Evolutionary conservation across 2,329 filamentous ascomycete genomes (phyloP).

Genomic region (Stemphylium lycopersici): DNA sequence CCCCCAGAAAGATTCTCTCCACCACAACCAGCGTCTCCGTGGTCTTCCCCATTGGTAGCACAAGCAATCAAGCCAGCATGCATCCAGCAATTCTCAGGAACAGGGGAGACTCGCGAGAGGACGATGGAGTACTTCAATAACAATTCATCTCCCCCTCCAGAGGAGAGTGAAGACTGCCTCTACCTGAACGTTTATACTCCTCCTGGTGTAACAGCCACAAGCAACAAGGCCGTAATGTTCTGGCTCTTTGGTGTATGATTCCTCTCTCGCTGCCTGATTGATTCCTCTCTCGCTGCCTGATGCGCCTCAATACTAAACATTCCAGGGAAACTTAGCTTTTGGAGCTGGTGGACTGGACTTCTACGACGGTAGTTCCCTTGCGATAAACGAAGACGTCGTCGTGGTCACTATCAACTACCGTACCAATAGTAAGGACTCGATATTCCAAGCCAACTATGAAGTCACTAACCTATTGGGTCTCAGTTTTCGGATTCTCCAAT

Average conservation of each 20-base stretch:
- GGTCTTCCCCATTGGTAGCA: conserved; percentile 17
- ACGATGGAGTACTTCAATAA: conserved; percentile 20
- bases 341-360: conserved; percentile 18
- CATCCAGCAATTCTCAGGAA: conserved; percentile 21
- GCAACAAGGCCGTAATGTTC: conserved; percentile 22
- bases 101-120: conserved; percentile 17
- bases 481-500: conserved; percentile 29
- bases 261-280: background rate
- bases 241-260: conserved; percentile 15
- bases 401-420: conserved; percentile 35
- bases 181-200: conserved; percentile 48
- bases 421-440: conserved; percentile 21
- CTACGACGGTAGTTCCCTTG: conserved; percentile 34
- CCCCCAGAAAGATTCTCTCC: conserved; percentile 24
- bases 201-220: conserved; percentile 6
- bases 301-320: conserved; percentile 12
- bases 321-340: conserved; percentile 28
- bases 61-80: conserved; percentile 19
- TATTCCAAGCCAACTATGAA: background rate
- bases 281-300: background rate
- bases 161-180: conserved; percentile 48
- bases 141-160: conserved; percentile 9
- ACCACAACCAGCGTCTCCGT: conserved; percentile 18
- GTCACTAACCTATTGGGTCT: background rate
- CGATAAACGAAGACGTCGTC: conserved; percentile 29